A percentile compares a stretch with the other conserved stretches of the same genome.
Conservation (phyloP, 371 early-diverging fungal species). For the Rhizopus delemar region DNA sequence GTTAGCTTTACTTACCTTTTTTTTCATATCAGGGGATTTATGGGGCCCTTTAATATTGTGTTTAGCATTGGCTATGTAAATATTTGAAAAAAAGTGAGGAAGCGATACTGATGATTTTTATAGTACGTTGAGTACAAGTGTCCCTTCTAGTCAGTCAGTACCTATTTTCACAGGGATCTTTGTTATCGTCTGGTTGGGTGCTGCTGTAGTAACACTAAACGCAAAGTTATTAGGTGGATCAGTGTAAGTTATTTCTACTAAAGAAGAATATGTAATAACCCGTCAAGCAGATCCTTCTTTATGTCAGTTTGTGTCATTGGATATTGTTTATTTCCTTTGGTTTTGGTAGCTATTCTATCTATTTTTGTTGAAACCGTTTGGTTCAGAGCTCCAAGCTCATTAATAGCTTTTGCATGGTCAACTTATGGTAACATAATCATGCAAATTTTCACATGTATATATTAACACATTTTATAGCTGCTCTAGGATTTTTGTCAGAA, state of each 20-base stretch:
- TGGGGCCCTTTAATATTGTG: constrained; percentile 96
- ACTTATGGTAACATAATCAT: constrained; percentile 62
- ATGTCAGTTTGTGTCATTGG: constrained; percentile 94
- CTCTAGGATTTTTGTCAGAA: constrained; percentile 84
- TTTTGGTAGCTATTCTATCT: constrained; percentile 71
- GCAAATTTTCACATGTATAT: background rate
- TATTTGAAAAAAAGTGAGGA: background rate
- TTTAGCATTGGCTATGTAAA: constrained; percentile 74
- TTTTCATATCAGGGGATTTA: constrained; percentile 76
- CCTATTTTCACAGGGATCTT: constrained; percentile 90
- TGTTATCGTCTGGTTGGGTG: constrained; percentile 91
- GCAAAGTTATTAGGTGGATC: constrained; percentile 92
- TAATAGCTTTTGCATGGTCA: constrained; percentile 81
- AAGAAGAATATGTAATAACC: background rate
- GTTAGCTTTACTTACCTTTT: background rate
- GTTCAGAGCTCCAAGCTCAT: constrained; percentile 70
- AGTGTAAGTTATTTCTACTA: constrained; percentile 57
- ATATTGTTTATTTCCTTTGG: constrained; percentile 94
- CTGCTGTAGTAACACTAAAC: constrained; percentile 91
- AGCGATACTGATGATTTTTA: background rate
- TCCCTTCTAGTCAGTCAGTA: constrained; percentile 73
- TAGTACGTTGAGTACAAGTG: constrained; percentile 62
- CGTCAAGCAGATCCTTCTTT: constrained; percentile 79
- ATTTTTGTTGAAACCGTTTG: constrained; percentile 67
- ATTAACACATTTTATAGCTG: constrained; percentile 54